These are phyloP conservation scores for Knoxdaviesia capensis DNA, from an alignment of 2,329 filamentous ascomycete species.

Conservation along the genomic window DNA sequence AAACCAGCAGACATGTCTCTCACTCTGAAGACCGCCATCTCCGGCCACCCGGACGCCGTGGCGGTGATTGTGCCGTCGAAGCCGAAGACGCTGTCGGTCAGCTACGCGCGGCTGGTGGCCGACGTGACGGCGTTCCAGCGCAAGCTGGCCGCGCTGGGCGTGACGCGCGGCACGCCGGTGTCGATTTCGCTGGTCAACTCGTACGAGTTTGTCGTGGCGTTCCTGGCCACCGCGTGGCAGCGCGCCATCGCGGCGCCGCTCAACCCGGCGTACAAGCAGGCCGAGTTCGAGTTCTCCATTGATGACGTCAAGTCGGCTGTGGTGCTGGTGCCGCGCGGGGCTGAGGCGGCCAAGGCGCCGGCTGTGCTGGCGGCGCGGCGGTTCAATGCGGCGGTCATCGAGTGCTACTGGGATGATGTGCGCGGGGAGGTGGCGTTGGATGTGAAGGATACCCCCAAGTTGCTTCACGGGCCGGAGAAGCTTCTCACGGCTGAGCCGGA, in stretches of 20 bases:
- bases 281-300: conserved; percentile 84
- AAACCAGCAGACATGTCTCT: conserved; percentile 12
- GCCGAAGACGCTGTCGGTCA: conserved; percentile 39
- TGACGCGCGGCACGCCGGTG: conserved; percentile 48
- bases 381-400: conserved; percentile 68
- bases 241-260: conserved; percentile 68
- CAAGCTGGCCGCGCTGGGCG: conserved; percentile 57
- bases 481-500: conserved; percentile 39
- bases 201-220: conserved; percentile 74
- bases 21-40: conserved; percentile 30
- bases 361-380: conserved; percentile 59
- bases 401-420: conserved; percentile 58
- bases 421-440: conserved; percentile 51
- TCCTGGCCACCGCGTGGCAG: conserved; percentile 73
- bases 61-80: conserved; percentile 59
- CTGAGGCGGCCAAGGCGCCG: conserved; percentile 43
- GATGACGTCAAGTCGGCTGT: conserved; percentile 67
- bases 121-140: conserved; percentile 54
- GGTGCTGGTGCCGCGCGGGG: conserved; percentile 54
- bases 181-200: conserved; percentile 72
- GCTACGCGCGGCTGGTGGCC: conserved; percentile 44
- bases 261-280: conserved; percentile 75
- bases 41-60: conserved; percentile 20
- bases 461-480: conserved; percentile 24
- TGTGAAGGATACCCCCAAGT: conserved; percentile 54